Base-by-base conservation (phyloP, 176 grass and related monocot genomes). In the Stipa capillata region DNA sequence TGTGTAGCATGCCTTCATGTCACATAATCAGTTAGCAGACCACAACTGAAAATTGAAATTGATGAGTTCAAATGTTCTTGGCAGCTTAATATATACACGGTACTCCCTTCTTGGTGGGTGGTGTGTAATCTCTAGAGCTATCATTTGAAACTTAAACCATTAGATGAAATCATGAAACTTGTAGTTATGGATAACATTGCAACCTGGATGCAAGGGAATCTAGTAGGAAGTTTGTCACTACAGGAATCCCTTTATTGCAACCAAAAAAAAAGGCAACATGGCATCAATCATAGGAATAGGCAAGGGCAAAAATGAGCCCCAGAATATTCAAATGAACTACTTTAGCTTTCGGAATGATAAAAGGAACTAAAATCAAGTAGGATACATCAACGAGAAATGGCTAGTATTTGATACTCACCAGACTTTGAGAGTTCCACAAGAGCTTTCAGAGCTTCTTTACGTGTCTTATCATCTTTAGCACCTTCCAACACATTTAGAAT, bases 391-490 rank as follows among this genome's bases (percentile, higher is more conserved):
- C 25, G n/a, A 35, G n/a, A 80, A 37, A 59, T 25, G 6, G 33
- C 6, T 25, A 21, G 29, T 47, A 64, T 23, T 85, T 80, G n/a
- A 61, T 50, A 62, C 86, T 79, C 44, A 98, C 95, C 80, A 33
- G 87, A 98, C 47, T 91, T 85, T 37, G 92, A 87, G 83, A 98
- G 85, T 77, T 83, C 87, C 85, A 81, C 57, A 29, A 98, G 90
- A 89, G 87, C 72, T 84, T 90, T 92, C 49, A 98, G 81, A 61
- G 84, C 74, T 87, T 94, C 49, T 85, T 92, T 98, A 2, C 92
- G 87, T 71, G 95, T 98, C 76, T 94, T 98, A 33, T 94, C 92
- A 87, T 98, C 95, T 87, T 91, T 88, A 69, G 88, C 92, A 79
- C 20, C 77, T 83, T 90, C 85, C 59, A 98, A 80, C 72, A 92